phyloP scores from a whole-genome alignment of 495 filamentous ascomycete species.

The Hypoxylon cercidicola region DNA sequence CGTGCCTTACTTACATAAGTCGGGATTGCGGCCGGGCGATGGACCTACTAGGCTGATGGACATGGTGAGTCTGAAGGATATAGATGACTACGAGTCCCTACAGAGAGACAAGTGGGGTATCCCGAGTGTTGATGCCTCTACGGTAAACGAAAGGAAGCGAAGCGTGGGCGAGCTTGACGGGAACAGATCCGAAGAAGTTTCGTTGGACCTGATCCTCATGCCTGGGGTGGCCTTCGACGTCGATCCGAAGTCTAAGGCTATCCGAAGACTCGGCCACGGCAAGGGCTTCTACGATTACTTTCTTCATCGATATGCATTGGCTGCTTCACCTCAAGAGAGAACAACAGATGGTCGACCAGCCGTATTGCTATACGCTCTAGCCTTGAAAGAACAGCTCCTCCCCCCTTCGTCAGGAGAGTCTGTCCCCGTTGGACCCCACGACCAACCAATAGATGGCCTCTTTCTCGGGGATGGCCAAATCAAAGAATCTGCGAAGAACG shows the following conservation, averaged over 20 bases:
- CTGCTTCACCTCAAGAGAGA: constrained; percentile 54
- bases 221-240: constrained; percentile 93
- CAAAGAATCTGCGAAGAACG: constrained; percentile 45
- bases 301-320: constrained; percentile 72
- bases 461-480: constrained; percentile 59
- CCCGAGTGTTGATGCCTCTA: constrained; percentile 74
- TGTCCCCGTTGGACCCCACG: constrained; percentile 71
- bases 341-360: constrained; percentile 64
- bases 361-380: constrained; percentile 79
- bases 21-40: constrained; percentile 53
- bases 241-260: constrained; percentile 54
- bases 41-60: constrained; percentile 81
- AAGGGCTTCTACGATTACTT: constrained; percentile 98
- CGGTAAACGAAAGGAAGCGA: constrained; percentile 70
- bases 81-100: constrained; percentile 79
- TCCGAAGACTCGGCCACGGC: constrained; percentile 88
- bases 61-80: constrained; percentile 81
- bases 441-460: constrained; percentile 59
- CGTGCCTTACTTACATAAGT: constrained; percentile 85
- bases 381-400: constrained; percentile 88
- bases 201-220: constrained; percentile 86
- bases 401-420: constrained; percentile 55
- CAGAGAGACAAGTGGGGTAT: constrained; percentile 90
- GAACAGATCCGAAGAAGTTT: constrained; percentile 56
- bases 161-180: constrained; percentile 69